Conservation (phyloP, 768 basidiomycete genomes). For the Lentinula sp. region DNA sequence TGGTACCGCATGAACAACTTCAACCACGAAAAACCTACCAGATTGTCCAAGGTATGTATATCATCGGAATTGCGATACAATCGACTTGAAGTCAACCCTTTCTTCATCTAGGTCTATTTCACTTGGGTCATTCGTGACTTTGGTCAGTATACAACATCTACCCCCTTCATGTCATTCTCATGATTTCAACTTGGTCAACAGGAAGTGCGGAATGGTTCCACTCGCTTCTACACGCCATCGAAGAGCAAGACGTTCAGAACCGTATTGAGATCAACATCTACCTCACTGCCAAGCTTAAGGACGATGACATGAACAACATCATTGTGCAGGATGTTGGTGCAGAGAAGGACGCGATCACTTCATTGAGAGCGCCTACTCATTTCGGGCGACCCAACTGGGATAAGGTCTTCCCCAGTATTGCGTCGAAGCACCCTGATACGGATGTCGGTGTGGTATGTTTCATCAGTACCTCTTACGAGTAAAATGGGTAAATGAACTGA, state of each 20-base stretch:
- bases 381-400: constrained; percentile 90
- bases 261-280: constrained; percentile 93
- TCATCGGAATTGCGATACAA: not conserved
- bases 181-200: not conserved
- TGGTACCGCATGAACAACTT: constrained; percentile 97
- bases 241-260: constrained; percentile 83
- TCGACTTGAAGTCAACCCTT: not conserved
- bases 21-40: constrained; percentile 59
- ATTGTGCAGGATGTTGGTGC: constrained; percentile 91
- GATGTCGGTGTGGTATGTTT: constrained; percentile 81
- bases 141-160: constrained; percentile 24
- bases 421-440: constrained; percentile 79
- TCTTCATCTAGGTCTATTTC: constrained; percentile 58
- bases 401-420: constrained; percentile 64
- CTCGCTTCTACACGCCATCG: constrained; percentile 85
- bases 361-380: constrained; percentile 86
- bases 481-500: not conserved
- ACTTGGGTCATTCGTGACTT: constrained; percentile 96
- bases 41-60: constrained; percentile 66
- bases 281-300: constrained; percentile 84
- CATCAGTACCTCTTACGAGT: not conserved
- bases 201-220: constrained; percentile 82
- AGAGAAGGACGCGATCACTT: constrained; percentile 87
- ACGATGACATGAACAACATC: constrained; percentile 93
- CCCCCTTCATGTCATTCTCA: not conserved